Evolutionary conservation across 2,329 filamentous ascomycete genomes (phyloP), one percentile per base, ranked within the genome.

Genomic region (Erysiphe pulchra): DNA sequence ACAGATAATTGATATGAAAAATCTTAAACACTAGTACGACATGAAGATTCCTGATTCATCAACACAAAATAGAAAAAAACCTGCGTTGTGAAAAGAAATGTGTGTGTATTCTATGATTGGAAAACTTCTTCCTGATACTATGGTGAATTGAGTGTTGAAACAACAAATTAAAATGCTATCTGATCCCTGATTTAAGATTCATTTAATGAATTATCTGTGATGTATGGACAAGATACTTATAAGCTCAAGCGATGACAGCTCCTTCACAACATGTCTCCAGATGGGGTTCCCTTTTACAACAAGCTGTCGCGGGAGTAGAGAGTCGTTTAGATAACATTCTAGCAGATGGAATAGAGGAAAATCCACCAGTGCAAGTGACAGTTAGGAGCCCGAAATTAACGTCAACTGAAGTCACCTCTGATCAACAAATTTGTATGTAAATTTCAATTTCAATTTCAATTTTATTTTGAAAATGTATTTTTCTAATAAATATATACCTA

Each of bases 241-340:
- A 28, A 28, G 24, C 4, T 47, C 39, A 13, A 46, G 46, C 24
- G 39, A 60, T 60, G 58, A 50, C 55, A 38, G 53, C 56, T 45
- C 52, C 56, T 30, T 41, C 47, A 28, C 59, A 62, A 46, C 52
- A 72, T 52, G 65, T 69, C 49, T 71, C 71, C 44, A 71, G 71
- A 73, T 85, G 80, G 80, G 80, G 78, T 41, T 75, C 75, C 31
- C 79, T 93, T 58, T 70, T 94, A 49, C 81, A 85, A 52, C 83
- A 87, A 61, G 86, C 87, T 51, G 84, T 95, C 49, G 85, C 86
- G 46, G 86, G 86, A 49, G 80, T 98, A 47, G 90, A 98, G 64
- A 92, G 86, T 48, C 77, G 82, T 39, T 71, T 98, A 48, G 90
- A 98, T 60, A 86, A 74, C 44, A 92, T 98, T 48, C 70, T 98